Conservation (phyloP, 345 rosid genomes). For the Gossypium bickii region DNA sequence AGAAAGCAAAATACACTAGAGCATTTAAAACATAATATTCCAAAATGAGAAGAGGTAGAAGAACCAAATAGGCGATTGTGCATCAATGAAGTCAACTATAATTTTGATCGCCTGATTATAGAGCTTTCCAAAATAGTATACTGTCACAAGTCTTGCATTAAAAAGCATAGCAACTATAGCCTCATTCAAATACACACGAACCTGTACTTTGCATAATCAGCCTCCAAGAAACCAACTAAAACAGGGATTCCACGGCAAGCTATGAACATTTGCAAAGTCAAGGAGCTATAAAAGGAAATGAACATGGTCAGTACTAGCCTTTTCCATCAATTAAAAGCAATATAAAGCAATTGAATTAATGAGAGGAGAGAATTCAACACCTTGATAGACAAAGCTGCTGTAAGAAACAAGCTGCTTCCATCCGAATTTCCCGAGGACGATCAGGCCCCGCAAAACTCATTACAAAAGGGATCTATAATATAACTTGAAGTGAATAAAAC, state of each 20-base stretch:
- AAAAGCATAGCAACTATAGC: not conserved
- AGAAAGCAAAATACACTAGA: not conserved
- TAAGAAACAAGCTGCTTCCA: conserved; percentile 91
- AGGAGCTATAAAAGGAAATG: conserved; percentile 52
- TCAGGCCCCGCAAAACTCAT: conserved; percentile 75
- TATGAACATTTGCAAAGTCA: conserved; percentile 98
- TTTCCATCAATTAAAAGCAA: not conserved
- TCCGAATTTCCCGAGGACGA: conserved; percentile 83
- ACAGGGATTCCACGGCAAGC: conserved; percentile 95
- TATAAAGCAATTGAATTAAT: not conserved
- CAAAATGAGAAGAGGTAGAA: not conserved
- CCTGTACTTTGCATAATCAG: conserved; percentile 97
- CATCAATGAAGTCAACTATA: not conserved
- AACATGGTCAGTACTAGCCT: conserved; percentile 25
- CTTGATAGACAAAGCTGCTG: conserved; percentile 98
- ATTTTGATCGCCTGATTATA: not conserved
- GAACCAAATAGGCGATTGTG: not conserved
- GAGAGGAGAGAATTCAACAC: conserved; percentile 34
- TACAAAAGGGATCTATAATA: conserved; percentile 74
- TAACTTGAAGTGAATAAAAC: not conserved
- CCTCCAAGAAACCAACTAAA: conserved; percentile 90
- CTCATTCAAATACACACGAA: conserved; percentile 20
- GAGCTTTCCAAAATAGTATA: not conserved
- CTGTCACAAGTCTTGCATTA: not conserved
- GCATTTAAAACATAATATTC: conserved; percentile 2